Conservation (phyloP, 257 asterid species). For the Avicennia marina region DNA sequence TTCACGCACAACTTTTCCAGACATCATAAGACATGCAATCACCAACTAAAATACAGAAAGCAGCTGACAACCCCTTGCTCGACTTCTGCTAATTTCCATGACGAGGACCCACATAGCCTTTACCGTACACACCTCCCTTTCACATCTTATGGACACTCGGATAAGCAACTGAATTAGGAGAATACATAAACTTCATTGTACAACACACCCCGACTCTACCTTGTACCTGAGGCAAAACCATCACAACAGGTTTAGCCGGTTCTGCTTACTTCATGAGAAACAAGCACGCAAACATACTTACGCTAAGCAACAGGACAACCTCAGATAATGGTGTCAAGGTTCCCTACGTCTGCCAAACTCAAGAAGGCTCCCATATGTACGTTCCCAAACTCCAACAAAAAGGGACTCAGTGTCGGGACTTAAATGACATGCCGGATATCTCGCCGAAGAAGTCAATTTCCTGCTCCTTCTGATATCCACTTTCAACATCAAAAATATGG, state of each 20-base stretch:
- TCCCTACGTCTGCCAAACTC: constrained; percentile 68
- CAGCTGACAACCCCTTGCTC: neutral
- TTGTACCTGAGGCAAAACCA: too few relatives aligned
- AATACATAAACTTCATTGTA: too few relatives aligned
- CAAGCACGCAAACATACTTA: too few relatives aligned
- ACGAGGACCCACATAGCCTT: constrained; percentile 16
- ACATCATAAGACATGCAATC: neutral
- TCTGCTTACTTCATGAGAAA: too few relatives aligned
- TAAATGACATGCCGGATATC: constrained; percentile 80
- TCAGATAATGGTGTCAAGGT: constrained; percentile 55
- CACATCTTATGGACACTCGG: constrained; percentile 17
- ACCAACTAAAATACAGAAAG: neutral
- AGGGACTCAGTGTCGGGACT: constrained; percentile 90
- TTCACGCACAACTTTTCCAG: neutral
- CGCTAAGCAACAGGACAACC: neutral
- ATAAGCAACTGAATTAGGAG: constrained; percentile 15
- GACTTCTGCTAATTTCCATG: neutral
- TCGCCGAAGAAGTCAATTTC: constrained; percentile 96
- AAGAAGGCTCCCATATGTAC: constrained; percentile 85
- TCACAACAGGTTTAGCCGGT: too few relatives aligned
- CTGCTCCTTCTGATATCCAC: constrained; percentile 73
- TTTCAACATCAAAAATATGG: constrained; percentile 71
- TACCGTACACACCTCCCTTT: constrained; percentile 39
- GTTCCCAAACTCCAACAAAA: constrained; percentile 88
- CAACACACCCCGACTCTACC: too few relatives aligned